Base-by-base conservation (phyloP, 2,329 filamentous ascomycete genomes). In the Clarireedia paspali region DNA sequence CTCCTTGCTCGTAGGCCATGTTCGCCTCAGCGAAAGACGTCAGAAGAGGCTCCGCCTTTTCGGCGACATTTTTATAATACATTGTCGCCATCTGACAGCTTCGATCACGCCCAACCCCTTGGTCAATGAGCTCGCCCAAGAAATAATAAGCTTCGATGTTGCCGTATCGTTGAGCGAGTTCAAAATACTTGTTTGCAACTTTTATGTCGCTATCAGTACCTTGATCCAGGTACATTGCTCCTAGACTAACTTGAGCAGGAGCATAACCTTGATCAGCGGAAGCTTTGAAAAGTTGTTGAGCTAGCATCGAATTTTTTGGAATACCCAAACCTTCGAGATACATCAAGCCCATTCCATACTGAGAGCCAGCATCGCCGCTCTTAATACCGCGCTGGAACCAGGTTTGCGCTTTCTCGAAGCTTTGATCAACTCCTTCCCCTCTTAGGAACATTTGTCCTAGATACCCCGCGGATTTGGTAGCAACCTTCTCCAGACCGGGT, bases 61-160 rank as follows among this genome's bases (percentile, higher is more conserved):
- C 80, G 2, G 78, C 76, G 36, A 83, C 80, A 64, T 76, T 75
- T 62, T 83, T 83, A 62, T 89, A 89, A 65, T 88, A 88, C 5
- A 80, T 79, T 3, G 82, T 80, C 6, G 86, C 86, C 49, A 86
- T 75, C 12, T 78, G 78, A 66, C 86, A 89, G 46, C 83, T 84
- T 57, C 81, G 76, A 50, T 88, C 83, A 42, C 83, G 74, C 7
- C 83, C 84, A 53, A 88, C 74, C 1, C 83, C 85, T 59, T 82
- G 77, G 57, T 87, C 77, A 46, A 77, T 81, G 61, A 89, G 76
- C 66, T 89, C 86, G 1, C 85, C 86, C 2, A 89, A 76, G 64
- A 87, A 88, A 68, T 89, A 89, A 65, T 82, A 86, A 1, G 85
- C 83, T 68, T 89, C 86, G 60, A 88, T 84, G 64, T 85, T 82